Evolutionary conservation across 306 rosid species (phyloP).

Genomic region (Quercus gilva): DNA sequence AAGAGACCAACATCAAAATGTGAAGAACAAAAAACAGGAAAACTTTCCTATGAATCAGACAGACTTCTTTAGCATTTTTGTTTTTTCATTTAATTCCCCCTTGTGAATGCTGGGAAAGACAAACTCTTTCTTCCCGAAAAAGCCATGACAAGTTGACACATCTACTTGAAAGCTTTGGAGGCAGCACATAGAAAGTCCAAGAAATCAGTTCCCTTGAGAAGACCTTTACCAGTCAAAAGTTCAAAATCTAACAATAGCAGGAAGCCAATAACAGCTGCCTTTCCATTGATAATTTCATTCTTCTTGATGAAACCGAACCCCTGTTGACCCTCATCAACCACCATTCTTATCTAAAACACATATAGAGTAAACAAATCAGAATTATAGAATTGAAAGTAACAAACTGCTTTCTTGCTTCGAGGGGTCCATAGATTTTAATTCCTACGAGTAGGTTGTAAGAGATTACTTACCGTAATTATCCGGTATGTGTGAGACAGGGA

Average conservation of each 20-base stretch:
- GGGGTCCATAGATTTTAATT: neutral
- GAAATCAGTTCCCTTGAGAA: constrained; percentile 92
- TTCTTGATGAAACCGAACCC: constrained; percentile 76
- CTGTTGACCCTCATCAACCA: constrained; percentile 59
- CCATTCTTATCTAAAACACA: constrained; percentile 68
- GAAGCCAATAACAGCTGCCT: constrained; percentile 84
- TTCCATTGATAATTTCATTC: constrained; percentile 87
- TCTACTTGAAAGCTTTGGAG: constrained; percentile 64
- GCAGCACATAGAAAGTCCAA: constrained; percentile 77
- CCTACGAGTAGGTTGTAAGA: neutral
- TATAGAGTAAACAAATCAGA: constrained; percentile 12
- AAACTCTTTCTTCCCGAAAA: neutral
- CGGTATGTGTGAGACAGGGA: no score
- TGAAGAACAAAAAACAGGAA: neutral
- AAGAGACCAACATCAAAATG: constrained; percentile 6
- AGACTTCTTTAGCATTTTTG: neutral
- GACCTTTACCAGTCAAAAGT: constrained; percentile 91
- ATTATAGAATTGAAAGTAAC: neutral
- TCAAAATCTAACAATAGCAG: constrained; percentile 86
- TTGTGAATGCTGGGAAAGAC: neutral
- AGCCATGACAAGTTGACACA: neutral
- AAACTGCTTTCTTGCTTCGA: neutral
- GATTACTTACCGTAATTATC: no score
- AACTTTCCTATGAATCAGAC: constrained; percentile 10
- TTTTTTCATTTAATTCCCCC: neutral